Evolutionary conservation across 2,329 filamentous ascomycete species (phyloP).

Genomic region (Stagonosporopsis chrysanthemi): DNA sequence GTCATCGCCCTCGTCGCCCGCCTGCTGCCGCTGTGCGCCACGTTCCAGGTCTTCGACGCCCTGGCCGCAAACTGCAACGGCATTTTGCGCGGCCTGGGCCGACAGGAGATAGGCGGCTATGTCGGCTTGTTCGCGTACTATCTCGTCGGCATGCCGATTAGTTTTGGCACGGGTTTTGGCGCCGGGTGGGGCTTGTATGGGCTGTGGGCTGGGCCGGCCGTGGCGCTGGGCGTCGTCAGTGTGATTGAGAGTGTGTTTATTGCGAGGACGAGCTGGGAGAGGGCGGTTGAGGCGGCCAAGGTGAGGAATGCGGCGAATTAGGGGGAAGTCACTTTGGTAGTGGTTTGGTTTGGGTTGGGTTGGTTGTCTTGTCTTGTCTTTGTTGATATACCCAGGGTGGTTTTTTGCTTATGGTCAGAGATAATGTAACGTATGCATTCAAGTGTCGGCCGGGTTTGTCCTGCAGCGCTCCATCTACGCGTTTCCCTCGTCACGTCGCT

Average conservation of each 20-base stretch:
- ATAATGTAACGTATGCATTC: too few relatives aligned
- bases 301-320: slow-evolving; percentile 57
- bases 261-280: slow-evolving; percentile 62
- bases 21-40: slow-evolving; percentile 80
- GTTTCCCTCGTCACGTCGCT: too few relatives aligned
- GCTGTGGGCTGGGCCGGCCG: slow-evolving; percentile 70
- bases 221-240: slow-evolving; percentile 71
- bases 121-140: slow-evolving; percentile 90
- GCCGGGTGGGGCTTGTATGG: slow-evolving; percentile 79
- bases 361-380: too few relatives aligned
- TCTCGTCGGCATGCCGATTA: slow-evolving; percentile 81
- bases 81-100: slow-evolving; percentile 83
- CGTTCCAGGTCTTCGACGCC: slow-evolving; percentile 90
- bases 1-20: slow-evolving; percentile 70
- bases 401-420: too few relatives aligned
- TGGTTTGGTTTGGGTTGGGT: too few relatives aligned
- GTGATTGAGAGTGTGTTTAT: slow-evolving; percentile 66
- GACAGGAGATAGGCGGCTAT: slow-evolving; percentile 89
- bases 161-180: slow-evolving; percentile 78
- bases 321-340: too few relatives aligned
- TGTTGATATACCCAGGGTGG: background rate
- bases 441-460: too few relatives aligned
- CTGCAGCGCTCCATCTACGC: too few relatives aligned
- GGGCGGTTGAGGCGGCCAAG: slow-evolving; percentile 67
- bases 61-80: slow-evolving; percentile 82